Base-by-base conservation (phyloP, 306 rosid species). In the Potentilla sterilis region DNA sequence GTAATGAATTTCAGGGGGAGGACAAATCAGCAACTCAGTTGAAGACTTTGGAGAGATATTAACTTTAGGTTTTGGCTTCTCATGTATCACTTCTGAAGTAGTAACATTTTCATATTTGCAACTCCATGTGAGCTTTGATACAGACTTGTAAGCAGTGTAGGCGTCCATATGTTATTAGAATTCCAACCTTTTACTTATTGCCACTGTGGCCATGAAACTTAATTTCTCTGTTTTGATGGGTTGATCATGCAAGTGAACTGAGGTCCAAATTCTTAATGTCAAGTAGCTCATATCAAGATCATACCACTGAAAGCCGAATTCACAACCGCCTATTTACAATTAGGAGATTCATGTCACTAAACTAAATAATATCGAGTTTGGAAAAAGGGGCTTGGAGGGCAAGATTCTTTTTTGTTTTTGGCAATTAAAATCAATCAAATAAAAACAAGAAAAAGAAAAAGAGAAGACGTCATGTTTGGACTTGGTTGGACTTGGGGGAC, bases 1-100 rank as follows among this genome's bases (percentile, higher is more conserved):
- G 16, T 48, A 7, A 21, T 49, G 42, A 42, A 42, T 87, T 78
- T 55, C 88, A 86, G 89, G 88, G 63, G 65, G 41, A 15, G 79
- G 74, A 59, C 64, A 80, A 71, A 75, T 75, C 72, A 77, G 69
- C 65, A 75, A 65, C 82, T 11, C 28, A 19, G 47, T 15, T 2
- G 77, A 71, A 43, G 21, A 67, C 73, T 24, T 3, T 3, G 59
- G 52, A 68, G 55, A 78, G 70, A 37, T 48, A 47, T 74, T 58
- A 49, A 8, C 46, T 15, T 32, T 7, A 24, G 62, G 12, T 73
- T 69, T 73, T 59, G 42, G 69, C 69, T 11, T 40, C 22, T 15
- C 41, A 9, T 73, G 52, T 73, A 58, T 57, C 67, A 11, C 32
- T 24, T 57, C 9, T 8, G 44, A 32, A 2, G 44, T 37, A 18